Conservation (phyloP, 2,329 filamentous ascomycete genomes). For the Falciphora oryzae region DNA sequence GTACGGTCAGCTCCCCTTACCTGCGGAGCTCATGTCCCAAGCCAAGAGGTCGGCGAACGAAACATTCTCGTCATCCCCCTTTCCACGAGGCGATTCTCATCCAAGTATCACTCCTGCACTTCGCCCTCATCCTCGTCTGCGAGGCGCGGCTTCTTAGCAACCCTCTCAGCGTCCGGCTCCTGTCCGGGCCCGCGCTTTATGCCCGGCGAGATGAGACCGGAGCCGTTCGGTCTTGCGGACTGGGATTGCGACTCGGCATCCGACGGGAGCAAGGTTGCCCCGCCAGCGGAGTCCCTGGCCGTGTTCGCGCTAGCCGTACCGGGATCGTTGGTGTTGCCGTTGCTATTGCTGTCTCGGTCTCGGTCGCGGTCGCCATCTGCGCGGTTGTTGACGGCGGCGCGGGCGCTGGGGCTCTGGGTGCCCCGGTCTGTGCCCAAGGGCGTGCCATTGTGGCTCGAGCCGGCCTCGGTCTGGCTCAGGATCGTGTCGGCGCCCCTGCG, state of each 20-base stretch:
- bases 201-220: conserved; percentile 21
- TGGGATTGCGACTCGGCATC: not conserved
- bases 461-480: conserved; percentile 35
- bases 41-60: not conserved
- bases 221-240: conserved; percentile 14
- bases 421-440: conserved; percentile 39
- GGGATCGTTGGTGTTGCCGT: conserved; percentile 10
- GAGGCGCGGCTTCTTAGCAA: conserved; percentile 19
- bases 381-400: conserved; percentile 29
- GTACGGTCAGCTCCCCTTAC: not conserved
- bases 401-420: conserved; percentile 41
- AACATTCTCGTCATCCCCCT: not conserved
- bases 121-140: conserved; percentile 25
- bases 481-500: conserved; percentile 37
- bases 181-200: conserved; percentile 23
- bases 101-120: conserved; percentile 14
- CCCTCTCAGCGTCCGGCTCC: conserved; percentile 15
- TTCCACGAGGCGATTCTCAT: not conserved
- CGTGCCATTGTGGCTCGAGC: conserved; percentile 44
- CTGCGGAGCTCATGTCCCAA: not conserved
- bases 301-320: conserved; percentile 7
- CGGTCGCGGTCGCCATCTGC: conserved; percentile 28
- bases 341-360: not conserved
- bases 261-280: not conserved
- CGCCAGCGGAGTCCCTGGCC: not conserved